Evolutionary conservation across 805 yeast species (phyloP).

Genomic region (Nakazawaea molendinolei): DNA sequence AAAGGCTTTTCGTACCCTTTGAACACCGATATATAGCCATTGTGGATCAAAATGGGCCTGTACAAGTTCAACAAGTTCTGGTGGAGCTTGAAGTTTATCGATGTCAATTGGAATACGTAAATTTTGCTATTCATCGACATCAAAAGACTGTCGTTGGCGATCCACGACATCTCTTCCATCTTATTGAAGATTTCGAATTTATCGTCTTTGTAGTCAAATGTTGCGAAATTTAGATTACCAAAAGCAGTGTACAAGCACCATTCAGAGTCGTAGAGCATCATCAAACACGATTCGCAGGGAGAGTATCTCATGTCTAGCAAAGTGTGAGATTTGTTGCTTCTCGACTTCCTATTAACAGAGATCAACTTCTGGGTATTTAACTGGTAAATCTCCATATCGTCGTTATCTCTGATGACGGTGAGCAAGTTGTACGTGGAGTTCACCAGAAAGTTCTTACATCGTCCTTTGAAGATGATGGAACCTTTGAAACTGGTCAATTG

Average conservation of each 20-base stretch:
- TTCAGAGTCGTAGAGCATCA: constrained; percentile 27
- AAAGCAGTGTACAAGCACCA: constrained; percentile 43
- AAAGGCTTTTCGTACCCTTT: constrained; percentile 39
- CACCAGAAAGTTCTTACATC: constrained; percentile 24
- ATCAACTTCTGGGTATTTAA: constrained; percentile 25
- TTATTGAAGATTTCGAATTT: constrained; percentile 17
- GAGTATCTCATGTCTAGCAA: constrained; percentile 22
- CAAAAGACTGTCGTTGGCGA: constrained; percentile 29
- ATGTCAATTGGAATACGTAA: constrained; percentile 19
- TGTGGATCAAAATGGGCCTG: constrained; percentile 35
- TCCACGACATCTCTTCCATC: constrained; percentile 23
- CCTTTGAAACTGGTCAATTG: constrained; percentile 18
- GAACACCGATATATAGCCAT: constrained; percentile 34
- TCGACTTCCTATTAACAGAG: constrained; percentile 1
- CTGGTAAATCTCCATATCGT: constrained; percentile 29
- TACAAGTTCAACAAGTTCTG: constrained; percentile 20
- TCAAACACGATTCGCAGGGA: constrained; percentile 22
- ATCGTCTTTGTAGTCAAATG: constrained; percentile 27
- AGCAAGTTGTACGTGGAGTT: constrained; percentile 35
- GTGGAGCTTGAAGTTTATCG: constrained; percentile 19
- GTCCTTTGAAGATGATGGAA: constrained; percentile 17
- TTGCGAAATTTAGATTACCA: constrained; percentile 38
- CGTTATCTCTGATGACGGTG: constrained; percentile 31
- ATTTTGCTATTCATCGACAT: constrained; percentile 24
- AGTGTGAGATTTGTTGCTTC: constrained; percentile 15